Conservation (phyloP, 2,329 filamentous ascomycete genomes). For the Colletotrichum sp. region DNA sequence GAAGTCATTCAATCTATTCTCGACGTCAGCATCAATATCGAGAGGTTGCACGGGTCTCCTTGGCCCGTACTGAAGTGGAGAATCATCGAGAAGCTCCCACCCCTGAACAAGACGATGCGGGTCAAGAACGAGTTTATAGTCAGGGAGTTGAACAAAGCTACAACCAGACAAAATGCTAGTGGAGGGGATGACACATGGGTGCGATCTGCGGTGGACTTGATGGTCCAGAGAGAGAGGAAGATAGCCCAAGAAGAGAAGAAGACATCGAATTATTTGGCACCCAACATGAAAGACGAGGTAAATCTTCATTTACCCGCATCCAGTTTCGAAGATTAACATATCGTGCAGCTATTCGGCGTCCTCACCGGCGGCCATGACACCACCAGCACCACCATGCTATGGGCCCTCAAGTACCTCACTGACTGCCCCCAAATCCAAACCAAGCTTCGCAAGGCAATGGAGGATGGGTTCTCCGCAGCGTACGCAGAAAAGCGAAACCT, state of each 20-base stretch:
- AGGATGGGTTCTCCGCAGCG: conserved; percentile 21
- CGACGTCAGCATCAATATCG: background rate
- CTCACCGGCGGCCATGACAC: conserved; percentile 34
- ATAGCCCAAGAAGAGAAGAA: conserved; percentile 3
- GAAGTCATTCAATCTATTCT: background rate
- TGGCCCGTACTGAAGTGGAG: background rate
- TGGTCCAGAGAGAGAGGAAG: conserved; percentile 11
- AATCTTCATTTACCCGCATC: background rate
- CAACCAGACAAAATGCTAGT: background rate
- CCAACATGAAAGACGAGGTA: conserved; percentile 10
- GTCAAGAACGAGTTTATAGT: background rate
- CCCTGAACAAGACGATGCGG: background rate
- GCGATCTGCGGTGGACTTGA: conserved; percentile 11
- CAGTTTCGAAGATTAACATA: background rate
- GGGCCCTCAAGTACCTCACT: conserved; percentile 27
- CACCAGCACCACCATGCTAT: conserved; percentile 29
- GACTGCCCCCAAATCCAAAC: background rate
- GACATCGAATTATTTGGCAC: background rate
- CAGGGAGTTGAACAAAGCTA: background rate
- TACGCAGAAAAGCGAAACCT: conserved; percentile 20
- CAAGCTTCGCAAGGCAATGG: background rate
- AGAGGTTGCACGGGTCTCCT: background rate
- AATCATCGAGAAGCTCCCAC: background rate
- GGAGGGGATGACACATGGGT: background rate
- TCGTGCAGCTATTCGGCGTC: conserved; percentile 28